phyloP scores from a whole-genome alignment of 2,329 filamentous ascomycete genomes.

The Xylaria sp. region DNA sequence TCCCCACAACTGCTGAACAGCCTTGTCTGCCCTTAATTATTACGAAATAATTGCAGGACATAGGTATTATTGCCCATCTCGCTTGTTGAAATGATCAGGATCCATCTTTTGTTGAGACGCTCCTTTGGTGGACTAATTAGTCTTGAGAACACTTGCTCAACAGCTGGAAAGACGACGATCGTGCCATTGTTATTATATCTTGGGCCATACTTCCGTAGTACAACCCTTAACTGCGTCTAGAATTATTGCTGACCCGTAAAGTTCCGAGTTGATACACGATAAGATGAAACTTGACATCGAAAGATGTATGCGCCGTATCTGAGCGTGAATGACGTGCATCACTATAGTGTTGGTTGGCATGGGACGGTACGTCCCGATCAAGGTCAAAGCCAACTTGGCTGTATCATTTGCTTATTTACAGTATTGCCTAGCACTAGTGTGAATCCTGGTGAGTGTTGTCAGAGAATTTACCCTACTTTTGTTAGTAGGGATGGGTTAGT shows the following conservation, averaged over 20 bases:
- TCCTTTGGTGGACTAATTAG: neutral
- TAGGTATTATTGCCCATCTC: neutral
- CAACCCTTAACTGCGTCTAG: neutral
- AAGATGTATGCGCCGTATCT: conserved; percentile 2
- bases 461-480: neutral
- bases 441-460: conserved; percentile 1
- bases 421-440: neutral
- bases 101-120: neutral
- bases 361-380: conserved; percentile 17
- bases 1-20: neutral
- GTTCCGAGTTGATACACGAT: neutral
- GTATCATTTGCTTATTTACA: neutral
- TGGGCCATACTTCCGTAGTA: neutral
- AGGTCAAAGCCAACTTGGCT: conserved; percentile 10
- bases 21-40: conserved; percentile 9
- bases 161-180: neutral
- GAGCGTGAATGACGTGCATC: neutral
- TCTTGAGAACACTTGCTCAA: neutral
- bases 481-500: neutral
- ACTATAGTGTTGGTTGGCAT: neutral
- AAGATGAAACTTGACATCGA: conserved; percentile 5
- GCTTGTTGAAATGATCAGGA: neutral
- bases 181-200: conserved; percentile 11
- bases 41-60: neutral
- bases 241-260: neutral